Percentiles rank a stretch among this genome's conserved stretches.
Conservation (phyloP, 1,284 basidiomycete species). For the Cryptococcus floricola region DNA sequence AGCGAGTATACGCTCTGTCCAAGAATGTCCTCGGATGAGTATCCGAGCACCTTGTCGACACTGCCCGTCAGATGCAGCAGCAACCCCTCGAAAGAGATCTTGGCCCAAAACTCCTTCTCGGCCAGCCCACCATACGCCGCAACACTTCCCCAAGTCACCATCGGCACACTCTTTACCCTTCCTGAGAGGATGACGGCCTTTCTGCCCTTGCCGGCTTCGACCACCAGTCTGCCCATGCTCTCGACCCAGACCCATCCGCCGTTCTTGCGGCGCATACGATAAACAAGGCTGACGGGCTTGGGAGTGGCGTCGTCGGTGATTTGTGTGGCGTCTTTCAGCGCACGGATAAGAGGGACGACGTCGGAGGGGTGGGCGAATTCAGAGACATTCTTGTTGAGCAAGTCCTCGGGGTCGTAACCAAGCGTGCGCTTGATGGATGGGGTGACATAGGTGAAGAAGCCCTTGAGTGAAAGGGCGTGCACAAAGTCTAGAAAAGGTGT, state of each 20-base stretch:
- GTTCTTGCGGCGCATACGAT: conserved; percentile 64
- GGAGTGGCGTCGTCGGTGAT: conserved; percentile 35
- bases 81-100: conserved; percentile 43
- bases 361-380: conserved; percentile 86
- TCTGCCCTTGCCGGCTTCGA: conserved; percentile 82
- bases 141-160: conserved; percentile 60
- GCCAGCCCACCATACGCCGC: conserved; percentile 54
- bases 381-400: conserved; percentile 70
- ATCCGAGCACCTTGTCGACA: conserved; percentile 31
- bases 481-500: conserved; percentile 64
- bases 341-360: conserved; percentile 82
- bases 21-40: conserved; percentile 32
- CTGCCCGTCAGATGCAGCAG: conserved; percentile 37
- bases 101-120: conserved; percentile 40
- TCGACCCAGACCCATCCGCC: conserved; percentile 79
- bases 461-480: conserved; percentile 87
- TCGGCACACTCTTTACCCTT: conserved; percentile 64
- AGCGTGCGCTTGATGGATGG: conserved; percentile 70
- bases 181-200: conserved; percentile 83
- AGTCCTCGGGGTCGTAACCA: conserved; percentile 75
- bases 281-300: conserved; percentile 66
- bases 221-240: conserved; percentile 74
- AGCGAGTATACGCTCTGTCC: conserved; percentile 43
- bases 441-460: conserved; percentile 86
- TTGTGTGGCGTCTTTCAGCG: conserved; percentile 73